A percentile compares a stretch with the other conserved stretches of the same genome.
Evolutionary conservation across 148 eudicot genomes (phyloP).

Genomic region (Talinum fruticosum): DNA sequence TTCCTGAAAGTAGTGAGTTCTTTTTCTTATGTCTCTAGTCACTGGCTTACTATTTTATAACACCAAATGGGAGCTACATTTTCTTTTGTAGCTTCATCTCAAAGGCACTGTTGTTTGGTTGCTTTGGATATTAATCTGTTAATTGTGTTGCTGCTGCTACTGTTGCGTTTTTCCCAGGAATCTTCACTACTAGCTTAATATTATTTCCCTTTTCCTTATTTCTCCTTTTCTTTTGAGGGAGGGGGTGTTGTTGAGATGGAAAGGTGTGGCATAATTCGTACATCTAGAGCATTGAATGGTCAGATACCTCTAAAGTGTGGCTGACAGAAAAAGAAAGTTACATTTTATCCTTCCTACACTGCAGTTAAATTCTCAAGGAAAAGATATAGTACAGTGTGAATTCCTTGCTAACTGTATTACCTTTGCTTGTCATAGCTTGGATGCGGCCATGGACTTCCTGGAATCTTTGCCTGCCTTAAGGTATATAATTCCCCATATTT

Average conservation of each 20-base stretch:
- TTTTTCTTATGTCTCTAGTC: not conserved
- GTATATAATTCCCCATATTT: constrained; percentile 28
- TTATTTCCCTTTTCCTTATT: not conserved
- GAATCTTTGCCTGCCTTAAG: constrained; percentile 80
- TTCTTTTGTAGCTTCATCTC: not conserved
- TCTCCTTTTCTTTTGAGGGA: not conserved
- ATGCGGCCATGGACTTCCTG: constrained; percentile 99
- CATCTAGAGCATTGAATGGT: no score
- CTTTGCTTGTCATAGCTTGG: constrained; percentile 64
- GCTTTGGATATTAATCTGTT: not conserved
- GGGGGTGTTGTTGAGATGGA: not conserved
- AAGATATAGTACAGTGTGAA: not conserved
- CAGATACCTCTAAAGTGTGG: no score
- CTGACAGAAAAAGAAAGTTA: no score
- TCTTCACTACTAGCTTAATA: not conserved
- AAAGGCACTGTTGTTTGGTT: not conserved
- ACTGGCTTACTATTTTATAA: not conserved
- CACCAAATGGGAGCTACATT: not conserved
- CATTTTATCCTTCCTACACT: not conserved
- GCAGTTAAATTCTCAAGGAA: not conserved
- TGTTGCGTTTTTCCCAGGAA: not conserved
- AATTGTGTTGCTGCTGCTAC: not conserved
- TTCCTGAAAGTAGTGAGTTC: not conserved
- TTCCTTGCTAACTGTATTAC: constrained; percentile 11
- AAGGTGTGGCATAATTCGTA: not conserved